These are phyloP conservation scores for Fusarium hostae DNA, from an alignment of 2,329 filamentous ascomycete genomes.

Conservation along the genomic window DNA sequence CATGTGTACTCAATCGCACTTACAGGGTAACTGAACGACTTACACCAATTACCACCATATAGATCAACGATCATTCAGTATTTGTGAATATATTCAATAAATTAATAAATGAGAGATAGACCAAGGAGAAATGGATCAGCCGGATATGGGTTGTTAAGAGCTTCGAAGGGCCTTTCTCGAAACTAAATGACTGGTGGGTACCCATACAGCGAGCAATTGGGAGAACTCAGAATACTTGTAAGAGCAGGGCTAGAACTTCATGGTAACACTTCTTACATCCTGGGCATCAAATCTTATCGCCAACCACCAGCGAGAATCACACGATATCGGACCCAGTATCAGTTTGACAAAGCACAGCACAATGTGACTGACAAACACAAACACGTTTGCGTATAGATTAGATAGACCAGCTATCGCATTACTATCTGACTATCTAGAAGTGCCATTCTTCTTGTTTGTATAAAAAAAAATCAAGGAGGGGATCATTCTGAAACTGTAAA, in stretches of 20 bases:
- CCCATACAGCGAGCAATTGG: background rate
- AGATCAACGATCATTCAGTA: background rate
- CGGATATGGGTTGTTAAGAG: background rate
- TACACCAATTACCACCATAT: background rate
- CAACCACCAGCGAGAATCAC: background rate
- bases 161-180: background rate
- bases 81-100: background rate
- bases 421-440: conserved; percentile 22
- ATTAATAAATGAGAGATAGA: background rate
- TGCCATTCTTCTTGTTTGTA: conserved; percentile 10
- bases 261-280: background rate
- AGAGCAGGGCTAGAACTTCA: background rate
- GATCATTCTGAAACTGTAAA: conserved; percentile 12
- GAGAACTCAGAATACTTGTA: background rate
- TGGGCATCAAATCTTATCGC: background rate
- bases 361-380: background rate
- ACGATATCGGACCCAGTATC: too few species aligned
- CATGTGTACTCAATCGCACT: background rate
- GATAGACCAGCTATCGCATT: conserved; percentile 40
- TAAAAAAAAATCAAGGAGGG: background rate
- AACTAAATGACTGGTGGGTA: background rate
- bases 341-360: background rate
- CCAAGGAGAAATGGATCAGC: background rate
- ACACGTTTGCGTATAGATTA: background rate
- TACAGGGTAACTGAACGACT: background rate